A percentile compares a stretch with the other conserved stretches of the same genome.
Evolutionary conservation across 768 basidiomycete genomes (phyloP).

Genomic region (Pisolithus marmoratus): DNA sequence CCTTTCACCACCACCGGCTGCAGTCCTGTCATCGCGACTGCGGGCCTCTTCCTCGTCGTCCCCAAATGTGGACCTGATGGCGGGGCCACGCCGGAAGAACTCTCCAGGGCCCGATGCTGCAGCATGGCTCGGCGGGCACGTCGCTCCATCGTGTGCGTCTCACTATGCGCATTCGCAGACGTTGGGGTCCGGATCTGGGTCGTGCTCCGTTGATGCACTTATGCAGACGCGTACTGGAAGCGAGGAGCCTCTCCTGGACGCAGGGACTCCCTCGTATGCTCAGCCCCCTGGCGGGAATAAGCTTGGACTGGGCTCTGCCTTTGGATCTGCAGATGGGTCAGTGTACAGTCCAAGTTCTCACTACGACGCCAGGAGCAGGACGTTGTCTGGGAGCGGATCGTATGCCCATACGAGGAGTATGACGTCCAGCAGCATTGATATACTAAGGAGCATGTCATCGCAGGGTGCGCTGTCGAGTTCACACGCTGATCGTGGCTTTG

Average conservation of each 20-base stretch:
- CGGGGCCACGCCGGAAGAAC: conserved; percentile 12
- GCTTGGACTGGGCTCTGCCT: conserved; percentile 23
- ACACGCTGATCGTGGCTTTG: conserved; percentile 13
- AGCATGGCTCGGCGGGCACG: conserved; percentile 20
- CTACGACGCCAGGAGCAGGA: conserved; percentile 2
- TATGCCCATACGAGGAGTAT: conserved; percentile 19
- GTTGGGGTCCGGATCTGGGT: conserved; percentile 20
- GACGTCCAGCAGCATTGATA: conserved; percentile 22
- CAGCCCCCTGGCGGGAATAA: conserved; percentile 6
- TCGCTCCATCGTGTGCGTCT: conserved; percentile 21
- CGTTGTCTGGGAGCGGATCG: conserved; percentile 19
- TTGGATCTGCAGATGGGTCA: conserved; percentile 22
- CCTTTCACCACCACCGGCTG: conserved; percentile 22
- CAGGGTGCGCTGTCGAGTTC: conserved; percentile 23
- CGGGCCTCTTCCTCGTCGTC: conserved; percentile 22
- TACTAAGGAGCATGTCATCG: conserved; percentile 25
- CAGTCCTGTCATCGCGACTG: neutral
- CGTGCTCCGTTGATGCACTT: conserved; percentile 23
- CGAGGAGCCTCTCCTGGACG: conserved; percentile 22
- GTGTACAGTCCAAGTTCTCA: conserved; percentile 10
- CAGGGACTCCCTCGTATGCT: conserved; percentile 11
- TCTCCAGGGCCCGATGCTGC: conserved; percentile 25
- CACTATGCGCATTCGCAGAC: conserved; percentile 26
- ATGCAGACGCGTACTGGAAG: conserved; percentile 24
- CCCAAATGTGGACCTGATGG: conserved; percentile 12